Conservation (phyloP, 2,329 filamentous ascomycete species). For the Pseudogymnoascus sp. region DNA sequence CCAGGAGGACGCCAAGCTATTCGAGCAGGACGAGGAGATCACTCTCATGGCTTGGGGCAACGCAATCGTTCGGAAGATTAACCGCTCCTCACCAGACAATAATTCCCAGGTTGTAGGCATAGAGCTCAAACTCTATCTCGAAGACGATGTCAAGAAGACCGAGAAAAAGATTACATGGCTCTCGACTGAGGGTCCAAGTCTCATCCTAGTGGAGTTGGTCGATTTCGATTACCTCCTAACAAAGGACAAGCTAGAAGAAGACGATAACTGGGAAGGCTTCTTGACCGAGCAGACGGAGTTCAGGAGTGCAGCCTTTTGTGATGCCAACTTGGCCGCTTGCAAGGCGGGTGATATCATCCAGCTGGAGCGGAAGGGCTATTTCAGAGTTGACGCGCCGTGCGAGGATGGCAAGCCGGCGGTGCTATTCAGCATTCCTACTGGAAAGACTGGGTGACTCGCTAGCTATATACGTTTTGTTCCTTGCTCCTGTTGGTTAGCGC, state of each 20-base stretch:
- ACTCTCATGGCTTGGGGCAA: conserved; percentile 97
- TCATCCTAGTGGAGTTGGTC: conserved; percentile 76
- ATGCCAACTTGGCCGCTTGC: conserved; percentile 68
- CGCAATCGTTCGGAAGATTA: conserved; percentile 64
- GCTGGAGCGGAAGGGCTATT: conserved; percentile 89
- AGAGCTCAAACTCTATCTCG: conserved; percentile 76
- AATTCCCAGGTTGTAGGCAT: conserved; percentile 54
- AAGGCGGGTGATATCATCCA: conserved; percentile 90
- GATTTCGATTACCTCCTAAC: conserved; percentile 90
- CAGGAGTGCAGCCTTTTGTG: conserved; percentile 66
- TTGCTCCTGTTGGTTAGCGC: no score
- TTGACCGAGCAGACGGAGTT: conserved; percentile 68
- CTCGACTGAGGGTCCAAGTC: conserved; percentile 61
- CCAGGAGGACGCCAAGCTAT: conserved; percentile 74
- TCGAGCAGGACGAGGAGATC: conserved; percentile 81
- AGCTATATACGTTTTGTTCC: not conserved
- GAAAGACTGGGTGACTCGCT: conserved; percentile 37
- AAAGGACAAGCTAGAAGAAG: conserved; percentile 83
- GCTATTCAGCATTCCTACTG: conserved; percentile 63
- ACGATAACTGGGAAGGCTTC: conserved; percentile 73
- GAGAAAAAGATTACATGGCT: conserved; percentile 96
- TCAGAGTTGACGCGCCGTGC: conserved; percentile 65
- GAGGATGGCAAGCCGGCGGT: conserved; percentile 51
- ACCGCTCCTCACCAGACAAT: conserved; percentile 30
- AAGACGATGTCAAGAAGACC: conserved; percentile 89